Conservation (phyloP, 345 rosid species). For the Orychophragmus violaceus region DNA sequence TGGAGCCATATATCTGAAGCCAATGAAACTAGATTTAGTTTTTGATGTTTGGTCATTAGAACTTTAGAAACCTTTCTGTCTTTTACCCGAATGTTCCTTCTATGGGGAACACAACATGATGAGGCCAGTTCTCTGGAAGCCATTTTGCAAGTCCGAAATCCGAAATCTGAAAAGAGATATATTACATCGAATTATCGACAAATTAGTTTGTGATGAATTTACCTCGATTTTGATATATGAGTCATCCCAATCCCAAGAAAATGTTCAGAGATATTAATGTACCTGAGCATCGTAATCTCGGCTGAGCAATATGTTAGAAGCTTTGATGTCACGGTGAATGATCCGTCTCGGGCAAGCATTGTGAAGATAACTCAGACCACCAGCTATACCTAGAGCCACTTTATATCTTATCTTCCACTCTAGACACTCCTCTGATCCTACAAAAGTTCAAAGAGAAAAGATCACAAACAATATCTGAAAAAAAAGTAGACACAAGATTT, state of each 20-base stretch:
- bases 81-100: constrained; percentile 92
- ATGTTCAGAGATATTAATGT: neutral
- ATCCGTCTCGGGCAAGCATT: constrained; percentile 74
- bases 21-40: neutral
- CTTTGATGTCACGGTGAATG: constrained; percentile 89
- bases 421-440: constrained; percentile 50
- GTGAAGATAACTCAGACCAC: constrained; percentile 76
- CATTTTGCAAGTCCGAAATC: constrained; percentile 93
- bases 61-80: neutral
- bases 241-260: neutral
- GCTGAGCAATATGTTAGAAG: constrained; percentile 78
- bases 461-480: neutral
- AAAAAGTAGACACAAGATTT: neutral
- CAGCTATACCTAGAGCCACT: constrained; percentile 74
- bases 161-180: constrained; percentile 37
- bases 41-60: neutral
- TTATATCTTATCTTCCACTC: constrained; percentile 75
- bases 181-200: too few species aligned
- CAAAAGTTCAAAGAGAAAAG: constrained; percentile 17
- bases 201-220: too few species aligned
- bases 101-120: constrained; percentile 74
- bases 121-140: constrained; percentile 93
- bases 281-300: constrained; percentile 76
- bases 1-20: constrained; percentile 84
- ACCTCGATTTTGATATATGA: too few species aligned